These are phyloP conservation scores for Quercus gilva DNA, from an alignment of 306 rosid genomes.

Conservation along the genomic window DNA sequence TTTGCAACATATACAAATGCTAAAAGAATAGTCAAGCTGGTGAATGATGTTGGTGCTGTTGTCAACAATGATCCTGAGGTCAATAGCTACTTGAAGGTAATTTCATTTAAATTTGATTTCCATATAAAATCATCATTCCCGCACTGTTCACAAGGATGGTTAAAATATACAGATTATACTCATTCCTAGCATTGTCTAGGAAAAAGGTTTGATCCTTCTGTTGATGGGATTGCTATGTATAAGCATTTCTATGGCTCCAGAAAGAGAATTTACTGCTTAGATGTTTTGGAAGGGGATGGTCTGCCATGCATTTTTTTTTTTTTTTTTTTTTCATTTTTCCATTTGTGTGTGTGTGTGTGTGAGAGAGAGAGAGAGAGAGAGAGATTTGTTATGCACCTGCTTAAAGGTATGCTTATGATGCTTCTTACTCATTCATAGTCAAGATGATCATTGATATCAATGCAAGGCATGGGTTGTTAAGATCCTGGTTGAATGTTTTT, in stretches of 20 bases:
- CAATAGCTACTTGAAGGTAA: constrained; percentile 84
- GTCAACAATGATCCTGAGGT: constrained; percentile 93
- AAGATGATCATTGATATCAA: not conserved
- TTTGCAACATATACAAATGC: constrained; percentile 98
- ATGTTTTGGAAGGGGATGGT: not conserved
- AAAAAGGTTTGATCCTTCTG: not conserved
- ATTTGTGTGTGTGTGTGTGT: not conserved
- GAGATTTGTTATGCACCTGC: not conserved
- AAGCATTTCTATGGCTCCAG: not conserved
- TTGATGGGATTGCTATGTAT: not conserved
- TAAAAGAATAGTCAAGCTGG: constrained; percentile 83
- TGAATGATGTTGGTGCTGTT: constrained; percentile 80
- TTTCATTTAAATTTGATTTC: constrained; percentile 10
- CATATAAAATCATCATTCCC: not conserved
- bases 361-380: too few species aligned
- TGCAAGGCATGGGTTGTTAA: not conserved
- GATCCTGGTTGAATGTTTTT: not conserved
- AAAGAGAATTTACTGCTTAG: not conserved
- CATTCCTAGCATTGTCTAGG: not conserved
- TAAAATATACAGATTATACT: not conserved
- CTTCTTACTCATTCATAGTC: not conserved
- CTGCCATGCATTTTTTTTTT: not conserved
- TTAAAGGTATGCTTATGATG: not conserved
- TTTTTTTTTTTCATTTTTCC: not conserved
- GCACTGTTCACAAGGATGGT: not conserved